A percentile compares a stretch with the other conserved stretches of the same genome.
Conservation (phyloP, 441 rosid species). For the Gossypium lobatum region DNA sequence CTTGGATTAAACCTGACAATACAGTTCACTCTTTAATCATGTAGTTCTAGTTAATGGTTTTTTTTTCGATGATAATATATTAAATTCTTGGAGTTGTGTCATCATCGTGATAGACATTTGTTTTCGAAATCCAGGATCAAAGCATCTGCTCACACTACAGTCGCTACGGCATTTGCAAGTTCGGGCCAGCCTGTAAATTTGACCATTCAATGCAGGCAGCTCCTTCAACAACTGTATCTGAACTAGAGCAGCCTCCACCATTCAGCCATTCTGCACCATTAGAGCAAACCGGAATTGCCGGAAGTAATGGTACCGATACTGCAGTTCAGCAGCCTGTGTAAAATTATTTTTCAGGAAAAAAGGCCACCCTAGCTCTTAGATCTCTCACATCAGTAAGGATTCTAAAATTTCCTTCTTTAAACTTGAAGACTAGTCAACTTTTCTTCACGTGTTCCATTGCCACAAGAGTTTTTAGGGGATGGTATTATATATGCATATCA, state of each 20-base stretch:
- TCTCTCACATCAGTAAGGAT: conserved; percentile 14
- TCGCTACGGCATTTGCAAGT: conserved; percentile 91
- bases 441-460: conserved; percentile 19
- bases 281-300: conserved; percentile 25
- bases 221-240: conserved; percentile 22
- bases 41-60: background rate
- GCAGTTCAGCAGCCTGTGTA: conserved; percentile 36
- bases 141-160: conserved; percentile 69
- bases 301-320: conserved; percentile 22
- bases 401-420: background rate
- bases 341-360: conserved; percentile 1
- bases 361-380: conserved; percentile 8
- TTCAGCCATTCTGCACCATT: conserved; percentile 19
- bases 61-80: background rate
- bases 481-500: conserved; percentile 19
- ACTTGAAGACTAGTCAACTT: conserved; percentile 15
- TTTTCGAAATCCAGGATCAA: conserved; percentile 53
- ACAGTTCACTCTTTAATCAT: background rate
- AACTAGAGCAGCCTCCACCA: conserved; percentile 24
- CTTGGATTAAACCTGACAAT: background rate
- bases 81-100: background rate
- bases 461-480: conserved; percentile 31
- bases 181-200: conserved; percentile 86
- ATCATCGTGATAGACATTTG: background rate
- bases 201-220: conserved; percentile 60